These are phyloP conservation scores for Ophiostoma sp. DNA, from an alignment of 2,329 filamentous ascomycete genomes.

Conservation along the genomic window DNA sequence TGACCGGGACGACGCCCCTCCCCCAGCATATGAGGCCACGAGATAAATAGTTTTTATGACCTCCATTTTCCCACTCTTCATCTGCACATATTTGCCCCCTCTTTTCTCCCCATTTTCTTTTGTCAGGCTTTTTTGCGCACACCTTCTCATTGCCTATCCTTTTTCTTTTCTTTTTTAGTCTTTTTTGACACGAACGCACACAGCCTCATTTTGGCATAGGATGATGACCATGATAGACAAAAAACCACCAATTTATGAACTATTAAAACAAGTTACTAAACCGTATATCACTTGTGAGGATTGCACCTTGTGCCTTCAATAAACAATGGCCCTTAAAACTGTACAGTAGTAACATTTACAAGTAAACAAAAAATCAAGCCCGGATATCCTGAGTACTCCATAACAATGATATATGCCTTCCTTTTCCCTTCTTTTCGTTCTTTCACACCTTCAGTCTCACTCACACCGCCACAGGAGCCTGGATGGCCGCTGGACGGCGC, in stretches of 20 bases:
- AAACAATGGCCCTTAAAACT: neutral
- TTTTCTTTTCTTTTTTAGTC: neutral
- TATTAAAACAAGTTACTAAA: neutral
- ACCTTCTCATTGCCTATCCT: neutral
- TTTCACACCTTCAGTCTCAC: neutral
- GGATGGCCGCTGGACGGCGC: neutral
- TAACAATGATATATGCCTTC: neutral
- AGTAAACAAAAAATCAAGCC: neutral
- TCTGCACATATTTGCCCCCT: slow-evolving; percentile 4
- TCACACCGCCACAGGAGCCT: neutral
- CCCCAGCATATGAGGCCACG: slow-evolving; percentile 59
- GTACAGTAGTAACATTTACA: neutral
- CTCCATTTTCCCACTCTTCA: slow-evolving; percentile 15
- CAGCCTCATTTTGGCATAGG: slow-evolving; percentile 10
- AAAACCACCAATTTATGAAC: slow-evolving; percentile 9
- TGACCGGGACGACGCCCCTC: slow-evolving; percentile 58
- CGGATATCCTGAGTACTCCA: slow-evolving; percentile 11
- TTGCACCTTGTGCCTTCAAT: neutral
- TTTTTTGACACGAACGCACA: neutral
- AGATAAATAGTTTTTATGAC: slow-evolving; percentile 20
- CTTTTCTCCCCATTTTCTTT: neutral
- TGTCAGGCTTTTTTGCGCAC: neutral
- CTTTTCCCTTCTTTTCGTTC: neutral
- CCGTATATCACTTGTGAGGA: neutral
- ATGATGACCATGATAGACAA: slow-evolving; percentile 21